A percentile compares a stretch with the other conserved stretches of the same genome.
These are phyloP conservation scores for Aspergillus haitiensis DNA, from an alignment of 495 filamentous ascomycete genomes.

Conservation along the genomic window DNA sequence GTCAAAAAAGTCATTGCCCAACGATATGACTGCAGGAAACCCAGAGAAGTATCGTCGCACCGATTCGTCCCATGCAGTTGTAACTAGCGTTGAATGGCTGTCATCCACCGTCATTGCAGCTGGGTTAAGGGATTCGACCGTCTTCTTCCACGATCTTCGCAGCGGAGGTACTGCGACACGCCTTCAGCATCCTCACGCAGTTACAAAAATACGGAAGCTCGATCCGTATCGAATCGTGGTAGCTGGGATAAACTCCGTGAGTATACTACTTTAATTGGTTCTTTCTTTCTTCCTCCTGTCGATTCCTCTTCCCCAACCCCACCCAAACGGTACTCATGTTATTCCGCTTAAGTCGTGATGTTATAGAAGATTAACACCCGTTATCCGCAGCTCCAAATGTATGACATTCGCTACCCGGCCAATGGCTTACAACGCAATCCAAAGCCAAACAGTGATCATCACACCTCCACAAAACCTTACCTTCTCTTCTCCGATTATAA, in stretches of 20 bases:
- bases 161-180: conserved; percentile 34
- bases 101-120: conserved; percentile 38
- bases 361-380: too few relatives aligned
- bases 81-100: conserved; percentile 45
- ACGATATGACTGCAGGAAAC: conserved; percentile 20
- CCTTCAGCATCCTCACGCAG: conserved; percentile 38
- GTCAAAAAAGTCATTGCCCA: conserved; percentile 34
- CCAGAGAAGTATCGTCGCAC: conserved; percentile 24
- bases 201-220: conserved; percentile 40
- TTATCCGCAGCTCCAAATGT: conserved; percentile 41
- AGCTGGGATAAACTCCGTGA: conserved; percentile 39
- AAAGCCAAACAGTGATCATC: conserved; percentile 26
- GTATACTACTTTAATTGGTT: conserved; percentile 4
- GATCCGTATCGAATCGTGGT: conserved; percentile 41
- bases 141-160: conserved; percentile 43
- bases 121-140: conserved; percentile 37
- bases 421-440: conserved; percentile 34
- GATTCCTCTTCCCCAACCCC: neutral
- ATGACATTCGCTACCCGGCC: conserved; percentile 44
- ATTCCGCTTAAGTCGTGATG: too few relatives aligned
- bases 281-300: neutral
- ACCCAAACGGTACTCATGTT: neutral
- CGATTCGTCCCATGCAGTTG: conserved; percentile 35
- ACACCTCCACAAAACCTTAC: conserved; percentile 40
- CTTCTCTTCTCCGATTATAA: conserved; percentile 36